Percentiles rank a stretch among this genome's conserved stretches.
Evolutionary conservation across 805 yeast genomes (phyloP).

Genomic region (Lipomyces japonicus): DNA sequence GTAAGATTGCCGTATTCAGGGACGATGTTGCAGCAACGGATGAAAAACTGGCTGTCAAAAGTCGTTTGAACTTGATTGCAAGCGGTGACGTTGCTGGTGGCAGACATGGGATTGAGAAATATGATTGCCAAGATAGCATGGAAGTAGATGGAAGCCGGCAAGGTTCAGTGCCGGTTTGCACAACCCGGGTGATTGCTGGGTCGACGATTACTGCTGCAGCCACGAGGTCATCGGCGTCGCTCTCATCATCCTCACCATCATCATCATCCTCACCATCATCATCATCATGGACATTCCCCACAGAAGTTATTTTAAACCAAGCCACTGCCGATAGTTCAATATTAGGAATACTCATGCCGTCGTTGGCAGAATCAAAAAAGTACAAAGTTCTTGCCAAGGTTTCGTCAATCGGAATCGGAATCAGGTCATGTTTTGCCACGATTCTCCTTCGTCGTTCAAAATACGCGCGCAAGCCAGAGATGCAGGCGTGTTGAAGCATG

Average conservation of each 20-base stretch:
- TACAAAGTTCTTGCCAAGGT: slow-evolving; percentile 55
- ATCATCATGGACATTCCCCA: slow-evolving; percentile 36
- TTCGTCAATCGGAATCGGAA: slow-evolving; percentile 77
- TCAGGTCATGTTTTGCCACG: slow-evolving; percentile 59
- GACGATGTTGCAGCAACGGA: slow-evolving; percentile 38
- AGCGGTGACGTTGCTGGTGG: slow-evolving; percentile 10
- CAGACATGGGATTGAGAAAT: slow-evolving; percentile 38
- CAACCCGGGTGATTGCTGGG: slow-evolving; percentile 63
- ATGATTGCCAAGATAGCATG: slow-evolving; percentile 24
- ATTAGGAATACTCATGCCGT: slow-evolving; percentile 42
- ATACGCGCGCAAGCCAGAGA: slow-evolving; percentile 55
- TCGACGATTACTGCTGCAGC: slow-evolving; percentile 50
- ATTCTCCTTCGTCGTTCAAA: slow-evolving; percentile 59
- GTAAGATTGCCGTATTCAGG: slow-evolving; percentile 58
- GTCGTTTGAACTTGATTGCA: slow-evolving; percentile 2
- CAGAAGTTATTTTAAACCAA: slow-evolving; percentile 73
- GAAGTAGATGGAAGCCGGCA: slow-evolving; percentile 17
- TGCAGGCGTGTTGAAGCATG: slow-evolving; percentile 56
- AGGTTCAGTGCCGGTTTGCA: slow-evolving; percentile 58
- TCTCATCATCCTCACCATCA: background rate
- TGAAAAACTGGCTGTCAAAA: slow-evolving; percentile 38
- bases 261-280: background rate
- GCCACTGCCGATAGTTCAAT: slow-evolving; percentile 71
- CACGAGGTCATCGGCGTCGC: background rate
- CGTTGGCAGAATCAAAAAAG: slow-evolving; percentile 8